phyloP scores from a whole-genome alignment of 2,329 filamentous ascomycete species.

The Clathrospora elynae region DNA sequence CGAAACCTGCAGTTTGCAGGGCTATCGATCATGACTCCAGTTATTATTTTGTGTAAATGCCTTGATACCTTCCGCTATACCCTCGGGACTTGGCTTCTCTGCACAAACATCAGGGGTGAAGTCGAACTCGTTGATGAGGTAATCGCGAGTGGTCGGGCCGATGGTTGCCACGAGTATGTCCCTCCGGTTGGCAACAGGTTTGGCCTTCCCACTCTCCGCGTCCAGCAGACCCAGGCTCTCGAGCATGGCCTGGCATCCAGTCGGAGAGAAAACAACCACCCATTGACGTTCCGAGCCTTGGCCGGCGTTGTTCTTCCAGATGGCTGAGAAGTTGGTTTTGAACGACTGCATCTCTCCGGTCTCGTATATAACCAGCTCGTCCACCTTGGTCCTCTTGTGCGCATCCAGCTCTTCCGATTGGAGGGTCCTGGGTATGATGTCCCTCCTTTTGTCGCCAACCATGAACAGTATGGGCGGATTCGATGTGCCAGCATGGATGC shows the following conservation, averaged over 20 bases:
- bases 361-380: slow-evolving; percentile 84
- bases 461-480: slow-evolving; percentile 78
- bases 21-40: not conserved
- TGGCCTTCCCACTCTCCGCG: slow-evolving; percentile 45
- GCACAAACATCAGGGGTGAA: slow-evolving; percentile 81
- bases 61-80: slow-evolving; percentile 71
- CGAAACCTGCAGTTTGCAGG: not conserved
- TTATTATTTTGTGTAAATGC: slow-evolving; percentile 21
- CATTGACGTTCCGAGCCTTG: slow-evolving; percentile 58
- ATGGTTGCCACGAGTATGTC: slow-evolving; percentile 79
- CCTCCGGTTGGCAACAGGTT: slow-evolving; percentile 26
- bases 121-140: slow-evolving; percentile 67
- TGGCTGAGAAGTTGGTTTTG: slow-evolving; percentile 64
- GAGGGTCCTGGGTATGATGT: slow-evolving; percentile 84
- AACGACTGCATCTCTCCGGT: slow-evolving; percentile 84
- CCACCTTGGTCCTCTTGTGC: slow-evolving; percentile 65
- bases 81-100: slow-evolving; percentile 78
- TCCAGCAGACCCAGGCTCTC: slow-evolving; percentile 57
- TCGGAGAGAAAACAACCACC: slow-evolving; percentile 74
- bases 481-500: slow-evolving; percentile 36
- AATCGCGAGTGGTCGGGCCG: slow-evolving; percentile 86
- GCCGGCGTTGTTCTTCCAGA: slow-evolving; percentile 55
- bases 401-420: slow-evolving; percentile 61
- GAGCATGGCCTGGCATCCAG: slow-evolving; percentile 66
- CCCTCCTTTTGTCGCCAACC: slow-evolving; percentile 85